Conservation (phyloP, 305 asterid species). For the Solanum aculeatissimum region DNA sequence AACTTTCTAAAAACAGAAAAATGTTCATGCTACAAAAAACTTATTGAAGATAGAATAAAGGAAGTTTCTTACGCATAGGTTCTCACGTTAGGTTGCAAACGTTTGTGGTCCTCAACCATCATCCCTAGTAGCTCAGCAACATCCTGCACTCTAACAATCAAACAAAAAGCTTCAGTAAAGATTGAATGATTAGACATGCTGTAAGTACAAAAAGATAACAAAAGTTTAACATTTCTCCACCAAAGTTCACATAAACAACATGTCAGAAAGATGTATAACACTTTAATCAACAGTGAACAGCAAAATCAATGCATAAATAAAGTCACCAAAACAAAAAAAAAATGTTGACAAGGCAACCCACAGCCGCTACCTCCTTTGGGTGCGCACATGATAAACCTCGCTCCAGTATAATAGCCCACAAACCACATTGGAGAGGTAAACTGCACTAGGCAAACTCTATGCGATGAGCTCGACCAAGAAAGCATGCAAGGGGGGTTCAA, state of each 20-base stretch:
- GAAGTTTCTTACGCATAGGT: constrained; percentile 83
- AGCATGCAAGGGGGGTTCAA: not conserved
- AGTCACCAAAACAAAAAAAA: not conserved
- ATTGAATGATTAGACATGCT: constrained; percentile 6
- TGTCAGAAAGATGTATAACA: not conserved
- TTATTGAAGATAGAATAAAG: not conserved
- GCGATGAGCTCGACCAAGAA: not conserved
- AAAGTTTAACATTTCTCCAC: not conserved
- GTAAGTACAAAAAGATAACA: constrained; percentile 2
- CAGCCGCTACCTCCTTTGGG: not conserved
- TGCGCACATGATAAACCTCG: not conserved
- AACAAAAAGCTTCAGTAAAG: constrained; percentile 10
- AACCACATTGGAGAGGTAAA: not conserved
- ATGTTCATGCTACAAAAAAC: not conserved
- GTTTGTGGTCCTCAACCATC: constrained; percentile 96
- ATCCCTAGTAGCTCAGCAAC: constrained; percentile 97
- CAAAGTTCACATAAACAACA: not conserved
- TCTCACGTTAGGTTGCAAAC: constrained; percentile 96
- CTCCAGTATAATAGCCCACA: not conserved
- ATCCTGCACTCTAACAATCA: constrained; percentile 76
- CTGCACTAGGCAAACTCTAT: not conserved
- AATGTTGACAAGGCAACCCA: not conserved
- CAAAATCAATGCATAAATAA: not conserved
- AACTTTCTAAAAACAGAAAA: not conserved
- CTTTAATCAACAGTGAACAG: not conserved